Base-by-base conservation (phyloP, 2,329 filamentous ascomycete species). In the Elsinoe ampelina region DNA sequence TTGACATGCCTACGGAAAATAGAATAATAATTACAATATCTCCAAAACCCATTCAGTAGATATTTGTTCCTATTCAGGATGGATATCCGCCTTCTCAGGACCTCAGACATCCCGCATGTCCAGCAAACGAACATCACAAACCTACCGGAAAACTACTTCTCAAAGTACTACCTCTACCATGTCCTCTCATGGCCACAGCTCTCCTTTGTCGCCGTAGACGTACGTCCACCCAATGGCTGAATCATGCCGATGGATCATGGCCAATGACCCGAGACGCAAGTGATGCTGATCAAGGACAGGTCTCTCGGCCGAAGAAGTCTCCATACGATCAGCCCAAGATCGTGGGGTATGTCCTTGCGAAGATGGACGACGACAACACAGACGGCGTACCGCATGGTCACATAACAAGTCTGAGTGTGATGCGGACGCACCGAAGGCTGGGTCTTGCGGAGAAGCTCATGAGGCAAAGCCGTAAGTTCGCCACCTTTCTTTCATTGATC, bases 81-180 rank as follows among this genome's bases (percentile, higher is more conserved):
- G 89, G 89, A 95, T 76, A 95, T 98, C 74, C 86, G 92, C 63
- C 78, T 93, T 62, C 84, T 98, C 64, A 85, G 83, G 63, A 79
- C 89, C 62, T 86, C 83, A 61, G 89, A 95, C 74, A 87, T 95
- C 63, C 89, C 89, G 63, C 85, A 93, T 69, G 90, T 98, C 70
- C 93, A 98, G 76, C 90, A 95, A 73, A 92, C 92, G 70, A 97
- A 98, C 78, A 91, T 98, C 71, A 95, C 95, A 72, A 98, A 98
- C 77, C 81, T 98, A 55, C 93, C 93, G 63, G 93, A 98, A 75
- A 98, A 98, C 80, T 98, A 98, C 82, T 97, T 97, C 73, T 88
- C 95, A 75, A 98, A 98, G 81, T 98, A 98, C 80, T 98, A 98
- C 78, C 84, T 98, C 68, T 98, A 98, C 81, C 93, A 98, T 75